Conservation (phyloP, 768 basidiomycete species). For the Fomitopsis serialis region DNA sequence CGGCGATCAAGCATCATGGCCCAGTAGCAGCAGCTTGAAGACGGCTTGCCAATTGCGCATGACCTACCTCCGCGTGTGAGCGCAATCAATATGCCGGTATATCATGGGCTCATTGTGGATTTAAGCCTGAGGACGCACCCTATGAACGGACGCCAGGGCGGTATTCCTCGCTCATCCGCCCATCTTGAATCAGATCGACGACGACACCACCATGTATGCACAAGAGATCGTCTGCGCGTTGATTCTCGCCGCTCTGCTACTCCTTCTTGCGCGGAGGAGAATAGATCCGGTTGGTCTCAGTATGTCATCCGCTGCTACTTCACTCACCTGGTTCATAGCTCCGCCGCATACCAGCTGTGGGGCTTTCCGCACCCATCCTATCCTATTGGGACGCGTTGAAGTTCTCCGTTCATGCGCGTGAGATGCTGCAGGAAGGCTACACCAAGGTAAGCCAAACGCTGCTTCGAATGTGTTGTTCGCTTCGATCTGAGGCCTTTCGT, state of each 20-base stretch:
- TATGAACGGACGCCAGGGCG: neutral
- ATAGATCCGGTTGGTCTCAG: constrained; percentile 3
- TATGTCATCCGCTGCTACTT: neutral
- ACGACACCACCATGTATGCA: neutral
- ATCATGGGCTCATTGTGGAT: neutral
- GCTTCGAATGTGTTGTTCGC: neutral
- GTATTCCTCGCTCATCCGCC: neutral
- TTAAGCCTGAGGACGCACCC: neutral
- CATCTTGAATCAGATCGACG: neutral
- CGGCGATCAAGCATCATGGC: too few relatives aligned
- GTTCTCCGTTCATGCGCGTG: constrained; percentile 9
- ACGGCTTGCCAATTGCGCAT: too few relatives aligned
- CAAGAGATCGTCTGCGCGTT: neutral
- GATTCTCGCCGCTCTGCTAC: neutral
- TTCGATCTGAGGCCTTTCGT: neutral
- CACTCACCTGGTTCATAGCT: constrained; percentile 15
- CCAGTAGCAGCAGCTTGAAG: too few relatives aligned
- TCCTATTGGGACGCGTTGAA: constrained; percentile 21
- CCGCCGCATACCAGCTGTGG: constrained; percentile 25
- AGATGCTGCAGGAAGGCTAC: constrained; percentile 28
- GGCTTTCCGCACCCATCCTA: constrained; percentile 19
- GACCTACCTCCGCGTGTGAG: neutral
- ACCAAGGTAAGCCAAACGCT: constrained; percentile 16
- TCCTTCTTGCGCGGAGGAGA: neutral
- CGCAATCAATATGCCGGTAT: neutral